These are phyloP conservation scores for Microbotryum intermedium DNA, from an alignment of 1,284 basidiomycete genomes.

Conservation along the genomic window DNA sequence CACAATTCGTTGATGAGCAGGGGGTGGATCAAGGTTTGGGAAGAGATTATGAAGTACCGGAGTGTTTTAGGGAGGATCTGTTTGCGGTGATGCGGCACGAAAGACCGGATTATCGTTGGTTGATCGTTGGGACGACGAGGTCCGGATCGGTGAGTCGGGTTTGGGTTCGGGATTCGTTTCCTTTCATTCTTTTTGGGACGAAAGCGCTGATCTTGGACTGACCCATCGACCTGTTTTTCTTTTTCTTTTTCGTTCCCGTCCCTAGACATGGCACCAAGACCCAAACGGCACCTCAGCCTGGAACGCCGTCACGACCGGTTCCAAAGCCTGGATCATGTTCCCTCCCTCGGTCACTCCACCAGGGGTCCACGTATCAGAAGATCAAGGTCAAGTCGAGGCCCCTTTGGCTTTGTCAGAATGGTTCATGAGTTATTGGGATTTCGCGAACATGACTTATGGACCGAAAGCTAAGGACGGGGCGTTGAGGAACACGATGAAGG, in stretches of 20 bases:
- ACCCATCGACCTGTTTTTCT: too few species aligned
- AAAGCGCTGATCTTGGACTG: conserved; percentile 33
- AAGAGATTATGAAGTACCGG: conserved; percentile 33
- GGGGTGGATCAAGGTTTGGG: conserved; percentile 21
- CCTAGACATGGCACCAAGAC: conserved; percentile 37
- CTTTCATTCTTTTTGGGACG: not conserved
- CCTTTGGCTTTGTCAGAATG: conserved; percentile 41
- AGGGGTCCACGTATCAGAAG: conserved; percentile 41
- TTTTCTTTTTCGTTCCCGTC: conserved; percentile 34
- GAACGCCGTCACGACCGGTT: conserved; percentile 42
- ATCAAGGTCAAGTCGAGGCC: conserved; percentile 39
- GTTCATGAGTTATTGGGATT: conserved; percentile 41
- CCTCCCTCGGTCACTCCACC: conserved; percentile 41
- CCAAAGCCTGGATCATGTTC: conserved; percentile 43
- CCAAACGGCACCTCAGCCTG: conserved; percentile 36
- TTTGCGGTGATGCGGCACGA: conserved; percentile 34
- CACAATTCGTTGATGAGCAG: conserved; percentile 1
- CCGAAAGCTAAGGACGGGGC: conserved; percentile 28
- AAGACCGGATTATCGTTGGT: conserved; percentile 38
- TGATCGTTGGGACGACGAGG: conserved; percentile 11
- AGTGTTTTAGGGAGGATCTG: conserved; percentile 35
- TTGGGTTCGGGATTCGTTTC: not conserved
- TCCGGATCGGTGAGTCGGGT: too few species aligned
- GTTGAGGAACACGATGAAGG: conserved; percentile 36
- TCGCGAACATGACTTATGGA: conserved; percentile 38